Base-by-base conservation (phyloP, 768 basidiomycete species). In the Amanita pallidorosea region DNA sequence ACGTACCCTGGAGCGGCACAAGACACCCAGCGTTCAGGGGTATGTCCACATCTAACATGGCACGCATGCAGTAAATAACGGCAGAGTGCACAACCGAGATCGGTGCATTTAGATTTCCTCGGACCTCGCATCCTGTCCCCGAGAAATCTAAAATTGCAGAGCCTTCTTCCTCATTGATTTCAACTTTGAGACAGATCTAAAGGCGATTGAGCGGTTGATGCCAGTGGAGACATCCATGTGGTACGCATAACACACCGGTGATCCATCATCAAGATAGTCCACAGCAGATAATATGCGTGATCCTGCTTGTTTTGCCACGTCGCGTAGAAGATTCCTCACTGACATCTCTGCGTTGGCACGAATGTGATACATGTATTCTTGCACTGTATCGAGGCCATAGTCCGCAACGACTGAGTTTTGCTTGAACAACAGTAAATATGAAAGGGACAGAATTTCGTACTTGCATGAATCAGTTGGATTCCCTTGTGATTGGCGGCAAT, bases 1-100 rank as follows among this genome's bases (percentile, higher is more conserved):
- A 67, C 75, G 47, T 56, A 88, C 88, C 81, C 20, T 84, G 77
- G 34, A 93, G 70, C 1, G 92, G 92, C 7, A 91, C 87, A 7
- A 97, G 75, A 61, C 93, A 96, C 1, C 94, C 94, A 20, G 91
- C 89, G 63, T 97, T 97, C 23, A 97, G 74, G 9, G 94, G 94
- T 40, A 96, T 95, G 58, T 92, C 86, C 29, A 79, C 63, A 62
- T 89, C 80, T 29, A 92, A 70, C 88, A 91, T 91, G 15, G 87
- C 70, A 25, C 89, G 78, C 79, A 91, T 84, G 68, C 86, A 91
- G 63, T 92, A 92, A 54, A 91, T 90, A 35, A 91, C 82, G 3
- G 89, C 88, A 2, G 86, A 87, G 59, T 90, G 88, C 4, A 86
- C 88, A 36, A 92, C 90, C 4, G 85, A 85, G 47, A 88, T 82